Percentiles rank a stretch among this genome's conserved stretches.
These are phyloP conservation scores for Boletellus sp. DNA, from an alignment of 768 basidiomycete species.

Conservation along the genomic window DNA sequence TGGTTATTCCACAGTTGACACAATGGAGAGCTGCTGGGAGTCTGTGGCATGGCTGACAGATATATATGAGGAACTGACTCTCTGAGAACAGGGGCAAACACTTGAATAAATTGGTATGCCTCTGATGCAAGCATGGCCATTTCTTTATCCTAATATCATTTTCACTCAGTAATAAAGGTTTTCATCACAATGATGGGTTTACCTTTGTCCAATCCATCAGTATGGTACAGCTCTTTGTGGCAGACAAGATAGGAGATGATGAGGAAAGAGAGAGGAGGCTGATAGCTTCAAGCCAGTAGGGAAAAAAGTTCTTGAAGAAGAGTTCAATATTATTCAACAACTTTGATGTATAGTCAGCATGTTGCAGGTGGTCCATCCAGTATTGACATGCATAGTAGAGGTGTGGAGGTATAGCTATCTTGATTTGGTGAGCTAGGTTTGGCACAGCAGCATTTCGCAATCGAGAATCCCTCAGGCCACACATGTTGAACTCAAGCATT, in stretches of 20 bases:
- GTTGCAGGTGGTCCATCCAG: constrained; percentile 1
- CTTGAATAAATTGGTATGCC: not conserved
- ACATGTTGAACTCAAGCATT: constrained; percentile 4
- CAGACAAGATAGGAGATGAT: not conserved
- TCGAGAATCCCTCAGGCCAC: constrained; percentile 2
- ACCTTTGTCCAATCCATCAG: not conserved
- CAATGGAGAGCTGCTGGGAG: not conserved
- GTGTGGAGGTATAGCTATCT: not conserved
- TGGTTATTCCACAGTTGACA: not conserved
- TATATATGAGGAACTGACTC: not conserved
- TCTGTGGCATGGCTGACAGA: not conserved
- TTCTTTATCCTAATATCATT: not conserved
- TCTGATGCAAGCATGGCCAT: not conserved
- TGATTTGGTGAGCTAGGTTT: not conserved
- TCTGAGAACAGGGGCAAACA: not conserved
- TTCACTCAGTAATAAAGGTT: not conserved
- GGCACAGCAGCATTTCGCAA: not conserved
- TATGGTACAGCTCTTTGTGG: not conserved
- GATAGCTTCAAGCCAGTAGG: constrained; percentile 4
- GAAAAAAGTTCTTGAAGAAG: constrained; percentile 4
- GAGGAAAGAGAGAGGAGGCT: not conserved
- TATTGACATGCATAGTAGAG: not conserved
- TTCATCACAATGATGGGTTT: not conserved
- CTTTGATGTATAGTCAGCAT: not conserved
- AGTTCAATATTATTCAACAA: not conserved